These are phyloP conservation scores for Ascochyta lentis DNA, from an alignment of 2,329 filamentous ascomycete genomes.

Conservation along the genomic window DNA sequence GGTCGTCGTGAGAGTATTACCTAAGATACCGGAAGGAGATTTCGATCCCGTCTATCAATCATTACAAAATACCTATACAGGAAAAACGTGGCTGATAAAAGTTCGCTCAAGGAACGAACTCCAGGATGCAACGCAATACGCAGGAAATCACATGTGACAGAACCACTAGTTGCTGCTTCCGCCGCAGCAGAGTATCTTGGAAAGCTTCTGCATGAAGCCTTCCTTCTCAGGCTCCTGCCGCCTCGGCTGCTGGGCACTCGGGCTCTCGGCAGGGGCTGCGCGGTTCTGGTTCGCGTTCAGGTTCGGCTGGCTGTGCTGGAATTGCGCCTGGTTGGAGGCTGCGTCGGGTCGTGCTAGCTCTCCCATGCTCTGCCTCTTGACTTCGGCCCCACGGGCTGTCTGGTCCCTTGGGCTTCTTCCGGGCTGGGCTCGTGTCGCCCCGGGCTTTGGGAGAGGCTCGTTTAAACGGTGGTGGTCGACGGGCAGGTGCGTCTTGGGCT, in stretches of 20 bases:
- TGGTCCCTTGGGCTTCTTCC: conserved; percentile 47
- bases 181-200: conserved; percentile 89
- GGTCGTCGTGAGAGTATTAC: conserved; percentile 46
- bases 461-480: conserved; percentile 54
- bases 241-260: conserved; percentile 60
- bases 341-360: conserved; percentile 85
- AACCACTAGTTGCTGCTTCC: conserved; percentile 36
- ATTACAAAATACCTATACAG: conserved; percentile 53
- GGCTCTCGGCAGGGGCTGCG: conserved; percentile 55
- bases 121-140: conserved; percentile 43
- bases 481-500: conserved; percentile 59
- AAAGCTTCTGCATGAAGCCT: conserved; percentile 89
- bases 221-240: conserved; percentile 68
- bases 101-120: conserved; percentile 45
- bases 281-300: conserved; percentile 65
- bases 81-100: conserved; percentile 40
- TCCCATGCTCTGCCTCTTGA: conserved; percentile 75
- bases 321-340: conserved; percentile 87
- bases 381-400: conserved; percentile 32
- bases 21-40: conserved; percentile 42
- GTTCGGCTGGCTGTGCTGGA: conserved; percentile 94
- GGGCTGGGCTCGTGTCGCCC: conserved; percentile 63
- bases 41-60: conserved; percentile 50
- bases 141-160: conserved; percentile 25
- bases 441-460: conserved; percentile 63